These are phyloP conservation scores for Termitomyces sp. DNA, from an alignment of 768 basidiomycete genomes.

Conservation along the genomic window DNA sequence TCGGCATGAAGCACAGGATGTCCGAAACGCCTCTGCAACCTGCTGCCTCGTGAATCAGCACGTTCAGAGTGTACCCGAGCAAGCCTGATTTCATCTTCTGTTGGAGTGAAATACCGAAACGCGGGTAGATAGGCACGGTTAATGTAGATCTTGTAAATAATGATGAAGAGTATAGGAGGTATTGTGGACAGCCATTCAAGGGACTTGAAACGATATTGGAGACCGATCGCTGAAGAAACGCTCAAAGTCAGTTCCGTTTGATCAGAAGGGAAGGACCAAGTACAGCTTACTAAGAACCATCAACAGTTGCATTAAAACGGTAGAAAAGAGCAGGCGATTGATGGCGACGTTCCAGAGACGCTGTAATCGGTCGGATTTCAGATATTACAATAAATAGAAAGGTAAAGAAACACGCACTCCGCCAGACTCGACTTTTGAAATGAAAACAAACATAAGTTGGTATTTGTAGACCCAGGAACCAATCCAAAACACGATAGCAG, in stretches of 20 bases:
- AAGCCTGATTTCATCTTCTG: constrained; percentile 65
- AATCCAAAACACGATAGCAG: constrained; percentile 82
- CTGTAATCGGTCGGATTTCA: constrained; percentile 28
- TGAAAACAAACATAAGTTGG: constrained; percentile 91
- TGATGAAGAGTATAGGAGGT: constrained; percentile 79
- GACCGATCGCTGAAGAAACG: constrained; percentile 63
- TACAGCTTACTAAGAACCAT: constrained; percentile 75
- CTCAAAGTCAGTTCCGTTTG: constrained; percentile 5
- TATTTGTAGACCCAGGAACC: constrained; percentile 92
- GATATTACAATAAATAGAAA: not conserved
- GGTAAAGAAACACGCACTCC: constrained; percentile 52
- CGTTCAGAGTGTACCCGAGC: constrained; percentile 77
- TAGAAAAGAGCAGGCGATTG: constrained; percentile 77
- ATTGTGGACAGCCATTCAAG: constrained; percentile 77
- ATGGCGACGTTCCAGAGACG: constrained; percentile 92
- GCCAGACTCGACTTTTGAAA: constrained; percentile 87
- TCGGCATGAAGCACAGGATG: constrained; percentile 89
- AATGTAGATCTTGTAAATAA: constrained; percentile 83
- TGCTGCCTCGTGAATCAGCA: constrained; percentile 63
- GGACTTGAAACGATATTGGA: constrained; percentile 70
- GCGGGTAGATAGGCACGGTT: constrained; percentile 55
- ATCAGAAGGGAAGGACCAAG: not conserved
- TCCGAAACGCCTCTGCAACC: constrained; percentile 88
- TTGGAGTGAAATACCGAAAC: constrained; percentile 85
- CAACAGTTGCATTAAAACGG: constrained; percentile 82